Base-by-base conservation (phyloP, 805 yeast species). In the Ogataea paraovalis region DNA sequence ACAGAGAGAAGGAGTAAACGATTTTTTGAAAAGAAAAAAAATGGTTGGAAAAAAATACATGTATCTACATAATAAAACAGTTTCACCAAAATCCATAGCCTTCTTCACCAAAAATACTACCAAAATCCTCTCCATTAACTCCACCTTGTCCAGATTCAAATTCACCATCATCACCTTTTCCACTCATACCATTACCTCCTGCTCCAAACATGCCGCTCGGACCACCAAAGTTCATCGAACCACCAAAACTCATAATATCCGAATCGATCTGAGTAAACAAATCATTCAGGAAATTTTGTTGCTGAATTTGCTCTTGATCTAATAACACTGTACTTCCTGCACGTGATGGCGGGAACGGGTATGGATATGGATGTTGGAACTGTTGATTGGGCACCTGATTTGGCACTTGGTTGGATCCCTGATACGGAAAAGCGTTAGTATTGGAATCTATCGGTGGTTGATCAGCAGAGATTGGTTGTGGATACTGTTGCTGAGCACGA, bases 181-280 rank as follows among this genome's bases (percentile, higher is more conserved):
- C 32, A 19, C 25, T 33, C 25, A 25, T 22, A 13, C 25, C 33
- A 36, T 39, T 23, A 21, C 30, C 13, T 10, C 19, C 16, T 16
- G 38, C 43, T 22, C 42, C 33, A 18, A 37, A 36, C 47, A 51
- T 43, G 12, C 52, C 38, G n/a, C 49, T 37, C 33, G 32, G 23
- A 30, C 19, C 23, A n/a, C n/a, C n/a, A n/a, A n/a, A n/a, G n/a
- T n/a, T n/a, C n/a, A n/a, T n/a, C n/a, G 45, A 43, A 20, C 48
- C 55, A 19, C 53, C 54, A 32, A 55, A 50, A 43, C 55, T 57
- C 57, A 61, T 58, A n/a, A 65, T 51, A 48, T 65, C 69, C 2
- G 62, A 55, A 42, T 65, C 68, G 25, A 65, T 64, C 44, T 65
- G 67, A 32, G 47, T 49, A 41, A 65, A 65, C 12, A 65, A 40